Evolutionary conservation across 2,329 filamentous ascomycete genomes (phyloP), one percentile per base, ranked within the genome.

Genomic region (Epicoccum nigrum): DNA sequence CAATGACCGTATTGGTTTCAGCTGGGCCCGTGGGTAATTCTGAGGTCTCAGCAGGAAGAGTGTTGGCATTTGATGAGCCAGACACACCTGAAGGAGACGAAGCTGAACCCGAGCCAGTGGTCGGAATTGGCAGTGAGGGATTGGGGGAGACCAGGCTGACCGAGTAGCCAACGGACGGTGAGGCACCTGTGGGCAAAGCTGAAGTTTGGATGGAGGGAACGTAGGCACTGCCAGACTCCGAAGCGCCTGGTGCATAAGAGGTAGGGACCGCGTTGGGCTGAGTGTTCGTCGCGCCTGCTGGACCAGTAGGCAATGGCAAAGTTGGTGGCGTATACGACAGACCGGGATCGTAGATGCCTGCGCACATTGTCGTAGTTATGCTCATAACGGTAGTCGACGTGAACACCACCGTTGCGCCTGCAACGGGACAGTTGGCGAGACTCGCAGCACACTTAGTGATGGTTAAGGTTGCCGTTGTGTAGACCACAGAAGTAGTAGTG

Each of bases 361-460:
- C 71, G 56, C 76, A 78, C 61, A 77, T 62, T 20, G 76, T 77
- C 38, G 76, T 77, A 12, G 74, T 74, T 34, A 73, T 60, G 34
- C 72, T 64, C 42, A 76, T 57, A 54, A 73, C 67, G 16, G 59
- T 59, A 23, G 58, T 62, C 37, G 72, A 70, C 19, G 77, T 79
- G 53, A 74, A 56, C 40, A 72, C 62, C 7, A 68, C 64, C 16
- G 70, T 67, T 17, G 64, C 63, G 37, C 67, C 60, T 32, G 63
- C 60, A 35, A 34, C 35, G 25, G 76, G 75, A 56, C 76, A 78
- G 58, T 70, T 57, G 37, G 50, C 51, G 17, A 58, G 62, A 37
- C 59, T 63, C 16, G 72, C 58, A n/a, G 68, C 67, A 62, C 76
- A 77, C 58, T 71, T 65, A 57, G 64, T 70, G 60, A 77, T 64